Evolutionary conservation across 495 filamentous ascomycete genomes (phyloP).

Genomic region (Xylona heveae): DNA sequence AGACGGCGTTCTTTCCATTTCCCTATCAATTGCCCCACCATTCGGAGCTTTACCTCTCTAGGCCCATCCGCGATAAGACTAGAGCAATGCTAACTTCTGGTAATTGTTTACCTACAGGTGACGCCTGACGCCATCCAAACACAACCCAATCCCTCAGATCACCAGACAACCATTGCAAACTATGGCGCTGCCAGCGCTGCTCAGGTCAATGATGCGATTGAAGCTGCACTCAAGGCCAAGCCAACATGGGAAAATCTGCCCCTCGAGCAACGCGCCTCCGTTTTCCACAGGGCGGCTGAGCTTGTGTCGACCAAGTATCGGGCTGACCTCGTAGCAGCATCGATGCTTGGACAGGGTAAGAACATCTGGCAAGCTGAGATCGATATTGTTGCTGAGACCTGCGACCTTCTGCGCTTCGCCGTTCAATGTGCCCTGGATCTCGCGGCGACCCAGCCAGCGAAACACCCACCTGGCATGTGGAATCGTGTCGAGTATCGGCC

Average conservation of each 20-base stretch:
- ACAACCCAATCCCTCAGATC: slow-evolving; percentile 58
- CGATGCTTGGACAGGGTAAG: slow-evolving; percentile 87
- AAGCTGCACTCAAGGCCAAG: slow-evolving; percentile 64
- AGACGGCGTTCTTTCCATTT: too few relatives aligned
- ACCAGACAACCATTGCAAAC: slow-evolving; percentile 44
- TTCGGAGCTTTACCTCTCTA: too few relatives aligned
- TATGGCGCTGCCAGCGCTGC: slow-evolving; percentile 54
- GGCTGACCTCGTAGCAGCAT: slow-evolving; percentile 77
- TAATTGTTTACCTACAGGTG: slow-evolving; percentile 14
- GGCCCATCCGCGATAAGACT: too few relatives aligned
- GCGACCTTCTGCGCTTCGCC: slow-evolving; percentile 71
- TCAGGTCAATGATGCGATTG: slow-evolving; percentile 55
- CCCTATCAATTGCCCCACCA: too few relatives aligned
- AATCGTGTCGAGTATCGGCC: slow-evolving; percentile 65
- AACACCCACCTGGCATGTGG: slow-evolving; percentile 61
- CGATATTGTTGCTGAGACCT: slow-evolving; percentile 74
- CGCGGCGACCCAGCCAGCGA: slow-evolving; percentile 58
- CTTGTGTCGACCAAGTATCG: slow-evolving; percentile 72
- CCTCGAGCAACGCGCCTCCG: slow-evolving; percentile 71
- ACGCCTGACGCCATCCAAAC: slow-evolving; percentile 26
- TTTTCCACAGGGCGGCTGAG: slow-evolving; percentile 86
- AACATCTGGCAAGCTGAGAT: slow-evolving; percentile 94
- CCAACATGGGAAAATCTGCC: slow-evolving; percentile 57
- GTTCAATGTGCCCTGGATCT: slow-evolving; percentile 73
- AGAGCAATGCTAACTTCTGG: slow-evolving; percentile 3